Base-by-base conservation (phyloP, 768 basidiomycete species). In the Trichaptum fuscoviolaceum region DNA sequence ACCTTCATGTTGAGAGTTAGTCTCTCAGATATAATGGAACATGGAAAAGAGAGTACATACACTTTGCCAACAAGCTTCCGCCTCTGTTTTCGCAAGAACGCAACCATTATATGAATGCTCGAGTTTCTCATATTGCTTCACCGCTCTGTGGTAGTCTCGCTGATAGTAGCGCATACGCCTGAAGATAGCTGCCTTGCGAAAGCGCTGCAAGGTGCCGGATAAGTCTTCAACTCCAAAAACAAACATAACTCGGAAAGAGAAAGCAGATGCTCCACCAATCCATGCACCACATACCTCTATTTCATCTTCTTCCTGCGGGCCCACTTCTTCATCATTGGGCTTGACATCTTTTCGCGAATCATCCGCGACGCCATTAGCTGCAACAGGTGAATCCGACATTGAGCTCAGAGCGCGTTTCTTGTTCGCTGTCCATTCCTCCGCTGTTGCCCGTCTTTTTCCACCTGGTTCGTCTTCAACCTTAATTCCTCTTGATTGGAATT, bases 181-280 rank as follows among this genome's bases (percentile, higher is more conserved):
- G 76, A 87, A 94, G 63, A 95, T 87, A 58, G 93, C 93, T 71
- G 92, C 91, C 76, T 95, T 94, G 68, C 90, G 86, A 75, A 92
- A 94, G n/a, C 84, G 79, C 92, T 94, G 69, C 26, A 69, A 67
- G 66, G 61, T 65, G 36, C 63, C 68, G 66, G 34, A 36, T n/a
- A 36, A 20, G 18, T 35, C 34, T 58, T 59, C 42, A 24, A 63
- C 66, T 52, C 58, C 26, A 62, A 24, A 18, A 27, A 15, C 18
- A 64, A 63, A 62, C 64, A 69, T 65, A 71, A 64, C 63, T 25
- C 24, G 59, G 15, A 61, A 34, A 25, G 25, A 5, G 23, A 61
- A 4, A 6, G 42, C 12, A 52, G 17, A 52, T 20, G 42, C 42
- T 15, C 20, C 42, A 20, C 12, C 42, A 12, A 15, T 20, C 42